A percentile compares a stretch with the other conserved stretches of the same genome.
Conservation (phyloP, 768 basidiomycete genomes). For the Daedaleopsis nitida region DNA sequence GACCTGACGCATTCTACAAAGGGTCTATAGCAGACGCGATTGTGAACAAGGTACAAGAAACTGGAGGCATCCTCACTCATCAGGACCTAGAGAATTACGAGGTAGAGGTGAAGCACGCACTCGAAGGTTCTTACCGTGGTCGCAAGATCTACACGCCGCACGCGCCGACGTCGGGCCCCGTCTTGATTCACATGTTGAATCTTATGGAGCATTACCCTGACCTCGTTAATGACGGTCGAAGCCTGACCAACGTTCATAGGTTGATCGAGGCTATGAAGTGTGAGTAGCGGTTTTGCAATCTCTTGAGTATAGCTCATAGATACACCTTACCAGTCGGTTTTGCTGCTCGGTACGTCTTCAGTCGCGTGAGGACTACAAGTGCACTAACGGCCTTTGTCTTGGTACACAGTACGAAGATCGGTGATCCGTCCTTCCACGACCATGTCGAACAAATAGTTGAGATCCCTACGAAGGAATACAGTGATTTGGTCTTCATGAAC, state of each 20-base stretch:
- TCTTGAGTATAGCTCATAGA: not conserved
- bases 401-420: conserved; percentile 71
- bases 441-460: conserved; percentile 55
- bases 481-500: conserved; percentile 58
- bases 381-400: not conserved
- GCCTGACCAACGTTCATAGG: conserved; percentile 73
- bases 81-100: conserved; percentile 74
- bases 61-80: conserved; percentile 80
- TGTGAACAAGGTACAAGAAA: conserved; percentile 64
- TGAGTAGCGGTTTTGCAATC: conserved; percentile 40
- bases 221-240: conserved; percentile 48
- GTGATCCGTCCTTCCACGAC: conserved; percentile 73
- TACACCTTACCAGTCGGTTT: conserved; percentile 52
- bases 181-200: conserved; percentile 92
- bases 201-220: conserved; percentile 74
- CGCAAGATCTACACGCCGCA: conserved; percentile 82
- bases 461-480: conserved; percentile 72
- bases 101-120: conserved; percentile 68
- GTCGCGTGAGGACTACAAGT: not conserved
- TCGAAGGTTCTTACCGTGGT: conserved; percentile 76
- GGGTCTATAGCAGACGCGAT: conserved; percentile 83
- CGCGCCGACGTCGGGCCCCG: conserved; percentile 86
- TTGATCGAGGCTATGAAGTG: conserved; percentile 86
- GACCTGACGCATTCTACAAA: conserved; percentile 82
- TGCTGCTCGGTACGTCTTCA: conserved; percentile 50